phyloP scores from a whole-genome alignment of 2,329 filamentous ascomycete species.

The Colletotrichum musicola region DNA sequence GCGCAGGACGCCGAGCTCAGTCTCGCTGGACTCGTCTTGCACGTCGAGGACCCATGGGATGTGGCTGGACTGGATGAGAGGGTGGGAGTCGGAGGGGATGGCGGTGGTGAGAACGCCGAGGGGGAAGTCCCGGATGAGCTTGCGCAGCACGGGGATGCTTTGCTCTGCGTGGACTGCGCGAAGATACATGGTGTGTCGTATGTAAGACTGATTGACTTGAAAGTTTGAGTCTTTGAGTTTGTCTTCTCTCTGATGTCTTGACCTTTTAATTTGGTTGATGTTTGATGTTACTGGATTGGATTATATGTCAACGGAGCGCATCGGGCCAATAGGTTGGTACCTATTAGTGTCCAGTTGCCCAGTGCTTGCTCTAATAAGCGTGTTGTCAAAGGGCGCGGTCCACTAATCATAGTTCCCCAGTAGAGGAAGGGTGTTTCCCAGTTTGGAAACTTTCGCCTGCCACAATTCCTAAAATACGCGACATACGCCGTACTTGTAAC shows the following conservation, averaged over 20 bases:
- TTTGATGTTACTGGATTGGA: too few relatives aligned
- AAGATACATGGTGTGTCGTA: too few relatives aligned
- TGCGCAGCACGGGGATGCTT: conserved; percentile 60
- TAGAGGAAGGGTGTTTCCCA: neutral
- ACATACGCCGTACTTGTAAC: neutral
- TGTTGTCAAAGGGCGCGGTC: conserved; percentile 27
- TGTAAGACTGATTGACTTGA: too few relatives aligned
- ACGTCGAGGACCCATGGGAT: conserved; percentile 71
- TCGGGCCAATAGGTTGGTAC: neutral
- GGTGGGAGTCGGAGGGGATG: conserved; percentile 61
- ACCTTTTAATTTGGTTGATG: too few relatives aligned
- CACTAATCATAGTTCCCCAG: conserved; percentile 18
- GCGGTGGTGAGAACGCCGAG: conserved; percentile 74
- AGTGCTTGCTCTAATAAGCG: neutral
- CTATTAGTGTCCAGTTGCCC: conserved; percentile 10
- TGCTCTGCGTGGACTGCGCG: conserved; percentile 65
- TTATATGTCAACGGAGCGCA: neutral
- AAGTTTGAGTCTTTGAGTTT: too few relatives aligned
- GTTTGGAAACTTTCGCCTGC: conserved; percentile 11
- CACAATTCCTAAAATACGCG: neutral
- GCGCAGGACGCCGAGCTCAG: conserved; percentile 61
- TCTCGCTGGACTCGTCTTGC: conserved; percentile 54
- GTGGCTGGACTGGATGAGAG: conserved; percentile 69
- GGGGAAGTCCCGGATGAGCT: conserved; percentile 70
- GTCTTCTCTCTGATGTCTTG: too few relatives aligned